Evolutionary conservation across 805 yeast genomes (phyloP).

Genomic region (Wickerhamomyces subpelliculosus): DNA sequence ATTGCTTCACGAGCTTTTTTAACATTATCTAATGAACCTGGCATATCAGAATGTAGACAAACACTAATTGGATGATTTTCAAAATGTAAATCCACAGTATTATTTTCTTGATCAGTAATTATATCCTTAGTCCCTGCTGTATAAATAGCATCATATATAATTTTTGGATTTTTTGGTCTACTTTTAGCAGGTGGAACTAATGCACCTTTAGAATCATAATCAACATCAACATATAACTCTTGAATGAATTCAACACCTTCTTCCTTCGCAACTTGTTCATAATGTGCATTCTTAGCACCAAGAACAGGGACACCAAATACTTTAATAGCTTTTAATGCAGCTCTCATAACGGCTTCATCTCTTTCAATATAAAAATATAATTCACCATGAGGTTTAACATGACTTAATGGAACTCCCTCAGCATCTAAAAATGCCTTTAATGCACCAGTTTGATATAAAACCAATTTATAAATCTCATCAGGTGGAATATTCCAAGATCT

Average conservation of each 20-base stretch:
- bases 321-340: slow-evolving; percentile 29
- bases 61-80: slow-evolving; percentile 24
- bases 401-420: slow-evolving; percentile 27
- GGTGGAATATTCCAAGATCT: slow-evolving; percentile 28
- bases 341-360: slow-evolving; percentile 29
- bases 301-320: slow-evolving; percentile 29
- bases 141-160: slow-evolving; percentile 22
- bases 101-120: slow-evolving; percentile 18
- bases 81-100: slow-evolving; percentile 22
- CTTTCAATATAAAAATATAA: slow-evolving; percentile 30
- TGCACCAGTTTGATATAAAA: slow-evolving; percentile 34
- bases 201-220: slow-evolving; percentile 26
- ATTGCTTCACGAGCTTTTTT: slow-evolving; percentile 25
- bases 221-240: slow-evolving; percentile 30
- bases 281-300: slow-evolving; percentile 29
- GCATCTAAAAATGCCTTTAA: slow-evolving; percentile 29
- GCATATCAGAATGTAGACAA: slow-evolving; percentile 33
- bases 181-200: slow-evolving; percentile 25
- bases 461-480: slow-evolving; percentile 29
- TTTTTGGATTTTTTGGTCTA: slow-evolving; percentile 24
- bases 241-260: slow-evolving; percentile 29
- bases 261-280: slow-evolving; percentile 22
- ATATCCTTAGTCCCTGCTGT: slow-evolving; percentile 22
- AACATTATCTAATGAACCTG: slow-evolving; percentile 28
- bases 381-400: slow-evolving; percentile 34